Base-by-base conservation (phyloP, 441 rosid species). In the Erodium moschatum region DNA sequence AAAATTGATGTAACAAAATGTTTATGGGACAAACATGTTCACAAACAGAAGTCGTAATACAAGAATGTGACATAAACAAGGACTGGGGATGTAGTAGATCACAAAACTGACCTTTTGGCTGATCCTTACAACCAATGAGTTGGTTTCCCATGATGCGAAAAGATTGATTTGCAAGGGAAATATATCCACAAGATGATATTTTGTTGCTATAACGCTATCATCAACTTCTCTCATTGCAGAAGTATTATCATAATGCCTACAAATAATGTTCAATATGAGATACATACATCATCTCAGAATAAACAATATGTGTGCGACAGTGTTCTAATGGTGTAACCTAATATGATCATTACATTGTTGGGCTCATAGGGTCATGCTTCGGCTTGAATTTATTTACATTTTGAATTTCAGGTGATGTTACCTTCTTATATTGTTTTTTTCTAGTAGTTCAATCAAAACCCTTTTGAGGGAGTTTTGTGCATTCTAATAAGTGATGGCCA, bases 171-270 rank as follows among this genome's bases (percentile, higher is more conserved):
- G 90, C 65, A 94, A 82, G 35, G 97, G 97, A 82, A 89, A 94
- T 66, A 90, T 97, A 82, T 91, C 97, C 12, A 87, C 85, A 83
- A 87, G 85, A 79, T 92, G 95, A 83, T 88, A 94, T 80, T 87
- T 91, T 18, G 92, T 87, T 70, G 87, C 83, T 10, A 84, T 82
- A 78, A 87, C 84, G 76, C 81, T 79, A 81, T 81, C 88, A 19
- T 85, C 81, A 60, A 33, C 38, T 33, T 81, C 75, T 87, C 80
- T 90, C 66, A 82, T 74, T 48, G 84, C 83, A 81, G 76, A 81
- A 81, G 84, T 95, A 67, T 90, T 78, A 76, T 89, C 84, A 65
- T 83, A 89, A 70, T 91, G 88, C 97, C 97, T 87, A 68, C 71
- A 72, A 52, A 70, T 73, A 73, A 70, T 72, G 63, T 19, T 27